Evolutionary conservation across 306 rosid genomes (phyloP).

Genomic region (Albizia julibrissin): DNA sequence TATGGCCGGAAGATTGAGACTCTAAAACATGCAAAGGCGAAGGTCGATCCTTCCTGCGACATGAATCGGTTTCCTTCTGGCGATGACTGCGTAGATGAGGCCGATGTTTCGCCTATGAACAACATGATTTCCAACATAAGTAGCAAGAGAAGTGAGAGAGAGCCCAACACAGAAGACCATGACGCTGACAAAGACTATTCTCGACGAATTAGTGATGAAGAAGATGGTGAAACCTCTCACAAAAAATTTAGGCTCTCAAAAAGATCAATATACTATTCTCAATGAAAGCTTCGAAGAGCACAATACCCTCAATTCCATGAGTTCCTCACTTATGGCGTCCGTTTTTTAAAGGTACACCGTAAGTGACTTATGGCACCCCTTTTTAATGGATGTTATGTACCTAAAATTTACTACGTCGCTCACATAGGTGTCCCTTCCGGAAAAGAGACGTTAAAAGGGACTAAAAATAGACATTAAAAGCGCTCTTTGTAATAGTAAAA

Average conservation of each 20-base stretch:
- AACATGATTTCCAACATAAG: constrained; percentile 89
- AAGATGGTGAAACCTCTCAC: constrained; percentile 78
- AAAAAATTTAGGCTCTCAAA: constrained; percentile 90
- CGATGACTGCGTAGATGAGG: constrained; percentile 80
- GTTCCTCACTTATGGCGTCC: not conserved
- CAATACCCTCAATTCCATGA: constrained; percentile 94
- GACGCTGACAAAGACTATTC: constrained; percentile 69
- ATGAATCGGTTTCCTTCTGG: constrained; percentile 72
- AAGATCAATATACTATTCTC: constrained; percentile 87
- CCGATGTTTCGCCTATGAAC: constrained; percentile 80
- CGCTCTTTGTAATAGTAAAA: too few relatives aligned
- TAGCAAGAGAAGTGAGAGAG: constrained; percentile 89
- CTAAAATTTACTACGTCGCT: too few relatives aligned
- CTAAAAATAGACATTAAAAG: too few relatives aligned
- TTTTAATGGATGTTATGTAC: too few relatives aligned
- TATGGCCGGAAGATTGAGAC: constrained; percentile 59
- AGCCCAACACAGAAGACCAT: constrained; percentile 57
- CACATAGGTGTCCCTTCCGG: too few relatives aligned
- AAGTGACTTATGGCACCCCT: too few relatives aligned
- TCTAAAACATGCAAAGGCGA: constrained; percentile 52
- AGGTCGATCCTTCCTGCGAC: constrained; percentile 57
- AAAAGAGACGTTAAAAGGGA: too few relatives aligned
- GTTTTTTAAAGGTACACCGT: too few relatives aligned
- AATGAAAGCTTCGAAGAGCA: constrained; percentile 97
- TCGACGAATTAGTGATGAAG: constrained; percentile 85